Base-by-base conservation (phyloP, 2,329 filamentous ascomycete genomes). In the Pyrenophora graminea region DNA sequence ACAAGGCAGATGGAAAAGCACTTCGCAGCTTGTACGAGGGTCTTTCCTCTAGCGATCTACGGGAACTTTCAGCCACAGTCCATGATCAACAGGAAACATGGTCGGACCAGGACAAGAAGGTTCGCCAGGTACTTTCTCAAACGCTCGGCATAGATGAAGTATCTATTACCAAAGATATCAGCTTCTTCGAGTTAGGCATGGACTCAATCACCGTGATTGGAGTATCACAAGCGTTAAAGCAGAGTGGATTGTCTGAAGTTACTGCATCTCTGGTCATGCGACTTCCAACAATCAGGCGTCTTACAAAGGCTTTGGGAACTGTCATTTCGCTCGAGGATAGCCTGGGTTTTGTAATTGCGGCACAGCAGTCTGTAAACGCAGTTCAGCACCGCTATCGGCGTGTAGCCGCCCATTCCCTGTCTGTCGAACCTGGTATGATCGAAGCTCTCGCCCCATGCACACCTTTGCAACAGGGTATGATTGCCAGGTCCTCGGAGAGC, bases 181-280 rank as follows among this genome's bases (percentile, higher is more conserved):
- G 85, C 53, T 83, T 96, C 15, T 96, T 94, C 61, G 90, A 96
- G 57, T 77, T 96, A 1, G 93, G 92, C 0, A 79, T 97, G 19
- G 93, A 96, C 64, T 97, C 92, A 0, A 91, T 97, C 13, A 91
- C 90, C 0, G 89, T 87, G 0, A 85, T 95, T 39, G 81, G 85
- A 6, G 80, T 97, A 25, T 81, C 88, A 0, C 79, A 81, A 4
- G 71, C 79, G 10, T 76, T 97, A 12, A 89, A 85, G 59, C 77
- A 80, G 2, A 76, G 76, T 2, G 89, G 90, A 0, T 82, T 91
- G 45, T 30, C 65, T 1, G 75, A 79, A 12, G 85, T 84, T 0
- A 85, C 82, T 6, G 82, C 90, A 1, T 85, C 88, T 0, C 59
- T 83, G 1, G 77, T 97, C 3, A 82, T 96, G 71, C 85, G 81